phyloP scores from a whole-genome alignment of 2,329 filamentous ascomycete genomes.

The Septoria petroselini region DNA sequence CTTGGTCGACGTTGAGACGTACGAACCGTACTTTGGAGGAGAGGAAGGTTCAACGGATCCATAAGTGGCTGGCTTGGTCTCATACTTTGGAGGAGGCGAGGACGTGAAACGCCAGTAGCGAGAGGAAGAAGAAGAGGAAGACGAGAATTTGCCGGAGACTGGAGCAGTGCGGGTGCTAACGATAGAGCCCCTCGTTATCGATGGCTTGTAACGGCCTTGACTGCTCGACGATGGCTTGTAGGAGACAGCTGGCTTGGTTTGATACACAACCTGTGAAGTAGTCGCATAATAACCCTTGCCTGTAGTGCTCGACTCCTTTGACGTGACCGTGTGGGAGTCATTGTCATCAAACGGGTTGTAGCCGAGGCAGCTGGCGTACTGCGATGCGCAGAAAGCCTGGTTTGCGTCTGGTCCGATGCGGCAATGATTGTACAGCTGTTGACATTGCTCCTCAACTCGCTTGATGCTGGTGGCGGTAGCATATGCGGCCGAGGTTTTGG shows the following conservation, averaged over 20 bases:
- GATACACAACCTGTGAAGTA: background rate
- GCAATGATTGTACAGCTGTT: slow-evolving; percentile 8
- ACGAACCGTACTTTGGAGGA: slow-evolving; percentile 4
- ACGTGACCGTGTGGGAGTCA: slow-evolving; percentile 13
- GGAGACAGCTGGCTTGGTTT: background rate
- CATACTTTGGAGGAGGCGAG: background rate
- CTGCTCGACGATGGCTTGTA: background rate
- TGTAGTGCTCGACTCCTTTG: slow-evolving; percentile 9
- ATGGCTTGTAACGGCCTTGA: background rate
- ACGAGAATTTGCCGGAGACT: background rate
- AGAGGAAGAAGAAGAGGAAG: background rate
- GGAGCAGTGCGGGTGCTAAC: background rate
- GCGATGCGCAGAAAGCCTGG: slow-evolving; percentile 14
- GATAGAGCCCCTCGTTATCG: background rate
- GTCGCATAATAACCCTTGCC: slow-evolving; percentile 1
- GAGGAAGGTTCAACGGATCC: background rate
- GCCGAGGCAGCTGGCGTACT: slow-evolving; percentile 20
- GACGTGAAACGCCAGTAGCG: background rate
- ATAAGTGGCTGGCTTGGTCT: background rate
- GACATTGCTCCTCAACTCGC: slow-evolving; percentile 1
- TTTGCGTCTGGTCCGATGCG: slow-evolving; percentile 15
- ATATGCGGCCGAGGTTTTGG: too few relatives aligned
- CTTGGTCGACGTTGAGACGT: background rate
- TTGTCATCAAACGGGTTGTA: slow-evolving; percentile 21
- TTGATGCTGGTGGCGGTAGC: background rate